Evolutionary conservation across 2,329 filamentous ascomycete species (phyloP), one percentile per base, ranked within the genome.

Genomic region (Drechmeria coniospora): DNA sequence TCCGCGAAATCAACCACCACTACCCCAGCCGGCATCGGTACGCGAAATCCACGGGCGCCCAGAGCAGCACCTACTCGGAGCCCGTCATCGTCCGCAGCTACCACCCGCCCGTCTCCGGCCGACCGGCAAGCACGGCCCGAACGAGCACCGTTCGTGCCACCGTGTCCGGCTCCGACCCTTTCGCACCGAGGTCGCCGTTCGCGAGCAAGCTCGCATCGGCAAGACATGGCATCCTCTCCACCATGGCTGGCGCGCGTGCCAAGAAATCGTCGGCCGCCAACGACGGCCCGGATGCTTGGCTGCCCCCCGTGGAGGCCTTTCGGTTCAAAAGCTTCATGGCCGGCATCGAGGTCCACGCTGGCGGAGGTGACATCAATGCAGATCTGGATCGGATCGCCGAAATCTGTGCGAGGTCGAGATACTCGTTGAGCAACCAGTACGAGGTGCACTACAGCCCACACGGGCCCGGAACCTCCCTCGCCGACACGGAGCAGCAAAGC

Each of bases 11-110:
- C 34, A 74, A 68, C 47, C 61, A 53, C 41, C 63, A 62, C 38
- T 69, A 67, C 32, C 65, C 68, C 5, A 67, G 63, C 27, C 61
- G 63, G 24, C 67, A 66, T 43, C 63, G 59, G 36, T 69, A 66
- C 54, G 54, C 64, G 33, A 66, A 69, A 46, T 66, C 65, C 15
- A 61, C 63, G 9, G 63, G 64, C 8, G 60, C 68, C 12, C 57
- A 64, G 41, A 69, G 53, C 48, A 68, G 58, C 37, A 74, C 68
- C 21, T 73, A 70, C 42, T 73, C 66, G 3, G 68, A 74, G 35
- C 72, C 72, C n/a, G 68, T 76, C 31, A 65, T 76, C 21, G 72
- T 76, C 15, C 62, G 69, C 32, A 75, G 69, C 26, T 75, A 76
- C 43, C 69, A 66, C 23, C 63, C 65, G 2, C 59, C 53, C 8